Conservation (phyloP, 2,329 filamentous ascomycete genomes). For the Penicillium sp. region DNA sequence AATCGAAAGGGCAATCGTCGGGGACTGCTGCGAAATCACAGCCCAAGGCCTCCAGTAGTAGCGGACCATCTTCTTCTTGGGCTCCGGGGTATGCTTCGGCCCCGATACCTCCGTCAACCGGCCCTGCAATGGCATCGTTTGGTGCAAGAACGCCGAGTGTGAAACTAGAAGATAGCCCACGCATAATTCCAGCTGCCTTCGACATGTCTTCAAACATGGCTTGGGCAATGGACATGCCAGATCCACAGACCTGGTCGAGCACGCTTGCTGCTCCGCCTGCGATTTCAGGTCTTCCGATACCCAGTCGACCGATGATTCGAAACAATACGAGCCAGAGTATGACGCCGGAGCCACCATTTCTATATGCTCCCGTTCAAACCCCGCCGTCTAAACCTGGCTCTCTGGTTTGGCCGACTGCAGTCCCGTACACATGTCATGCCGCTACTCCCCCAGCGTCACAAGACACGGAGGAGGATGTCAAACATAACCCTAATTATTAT, state of each 20-base stretch:
- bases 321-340: conserved; percentile 15
- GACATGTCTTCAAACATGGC: conserved; percentile 17
- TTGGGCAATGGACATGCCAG: conserved; percentile 25
- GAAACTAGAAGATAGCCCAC: conserved; percentile 8
- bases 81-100: conserved; percentile 5
- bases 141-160: neutral
- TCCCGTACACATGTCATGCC: conserved; percentile 6
- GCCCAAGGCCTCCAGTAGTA: conserved; percentile 6
- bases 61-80: conserved; percentile 11
- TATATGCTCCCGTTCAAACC: conserved; percentile 15
- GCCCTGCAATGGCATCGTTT: conserved; percentile 6
- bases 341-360: conserved; percentile 12
- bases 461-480: conserved; percentile 21
- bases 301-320: conserved; percentile 12
- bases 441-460: conserved; percentile 10
- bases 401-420: conserved; percentile 15
- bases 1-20: conserved; percentile 44
- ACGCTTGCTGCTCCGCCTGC: conserved; percentile 14
- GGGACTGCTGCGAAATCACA: conserved; percentile 16
- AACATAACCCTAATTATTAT: conserved; percentile 9
- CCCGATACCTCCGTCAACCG: conserved; percentile 1
- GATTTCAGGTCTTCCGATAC: conserved; percentile 23
- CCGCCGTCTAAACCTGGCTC: conserved; percentile 12
- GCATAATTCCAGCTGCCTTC: conserved; percentile 9
- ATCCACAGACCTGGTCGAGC: conserved; percentile 22